phyloP scores from a whole-genome alignment of 1,284 basidiomycete genomes.

The Volvariella surrecta region DNA sequence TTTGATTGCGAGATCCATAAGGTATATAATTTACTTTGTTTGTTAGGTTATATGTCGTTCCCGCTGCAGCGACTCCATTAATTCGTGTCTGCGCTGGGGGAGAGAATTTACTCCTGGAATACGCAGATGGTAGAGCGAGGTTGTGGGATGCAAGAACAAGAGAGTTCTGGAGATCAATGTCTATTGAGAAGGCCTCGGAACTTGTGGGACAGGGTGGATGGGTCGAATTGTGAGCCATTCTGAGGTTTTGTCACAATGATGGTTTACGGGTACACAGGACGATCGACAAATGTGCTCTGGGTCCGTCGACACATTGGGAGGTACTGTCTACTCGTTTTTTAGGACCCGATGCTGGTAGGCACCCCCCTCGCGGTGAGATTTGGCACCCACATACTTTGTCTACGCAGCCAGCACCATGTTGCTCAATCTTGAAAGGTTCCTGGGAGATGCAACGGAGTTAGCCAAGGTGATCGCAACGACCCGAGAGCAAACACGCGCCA shows the following conservation, averaged over 20 bases:
- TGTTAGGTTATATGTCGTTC: slow-evolving; percentile 66
- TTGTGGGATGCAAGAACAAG: slow-evolving; percentile 84
- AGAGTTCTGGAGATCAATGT: slow-evolving; percentile 84
- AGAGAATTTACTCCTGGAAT: slow-evolving; percentile 70
- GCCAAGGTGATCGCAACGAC: slow-evolving; percentile 40
- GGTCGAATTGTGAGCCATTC: slow-evolving; percentile 51
- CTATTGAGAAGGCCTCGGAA: slow-evolving; percentile 68
- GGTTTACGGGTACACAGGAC: slow-evolving; percentile 10
- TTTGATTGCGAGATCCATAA: slow-evolving; percentile 5
- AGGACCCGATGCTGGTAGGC: slow-evolving; percentile 21
- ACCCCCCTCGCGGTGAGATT: neutral
- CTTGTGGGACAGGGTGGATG: slow-evolving; percentile 65
- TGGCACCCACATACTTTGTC: neutral
- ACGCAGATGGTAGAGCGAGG: slow-evolving; percentile 70
- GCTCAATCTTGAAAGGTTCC: slow-evolving; percentile 38
- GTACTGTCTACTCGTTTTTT: slow-evolving; percentile 13
- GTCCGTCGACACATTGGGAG: slow-evolving; percentile 17
- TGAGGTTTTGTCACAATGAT: neutral
- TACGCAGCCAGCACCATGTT: slow-evolving; percentile 33
- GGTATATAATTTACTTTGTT: neutral
- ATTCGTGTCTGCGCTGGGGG: slow-evolving; percentile 52
- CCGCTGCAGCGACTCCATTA: slow-evolving; percentile 65
- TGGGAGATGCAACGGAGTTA: slow-evolving; percentile 35
- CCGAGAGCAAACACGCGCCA: slow-evolving; percentile 28
- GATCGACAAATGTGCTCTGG: slow-evolving; percentile 13